Evolutionary conservation across 176 grass and related monocot species (phyloP), one percentile per base, ranked within the genome.

Genomic region (Tillandsia leiboldiana): DNA sequence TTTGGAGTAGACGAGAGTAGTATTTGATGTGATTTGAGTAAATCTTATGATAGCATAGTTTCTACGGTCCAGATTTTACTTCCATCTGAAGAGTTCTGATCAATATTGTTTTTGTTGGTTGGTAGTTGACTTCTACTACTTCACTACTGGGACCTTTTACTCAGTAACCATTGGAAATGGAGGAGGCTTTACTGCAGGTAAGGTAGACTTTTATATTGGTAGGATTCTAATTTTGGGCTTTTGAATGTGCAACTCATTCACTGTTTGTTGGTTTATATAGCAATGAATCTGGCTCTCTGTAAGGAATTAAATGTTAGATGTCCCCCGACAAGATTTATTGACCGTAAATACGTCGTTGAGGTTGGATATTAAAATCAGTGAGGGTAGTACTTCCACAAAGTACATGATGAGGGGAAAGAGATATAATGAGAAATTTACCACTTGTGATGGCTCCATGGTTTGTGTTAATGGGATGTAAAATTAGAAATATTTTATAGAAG

Each of bases 141-240:
- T 61, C 10, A 9, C 13, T 61, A 20, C 9, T 61, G 56, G 56
- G 22, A 61, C 18, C 56, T n/a, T 61, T 18, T 23, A 61, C 7
- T 15, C 13, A 20, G 22, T 61, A 61, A 9, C 56, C 15, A 18
- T 61, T 61, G 13, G 22, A 71, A 74, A 64, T 81, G 77, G 62
- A 67, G 11, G 61, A 63, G 3, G 66, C 49, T 18, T 80, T 68
- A 50, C 48, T 80, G 63, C 15, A 76, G 63, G 52, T 76, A 61
- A 61, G 63, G 67, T 49, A 77, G 28, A 56, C 47, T 11, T 29
- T 61, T 82, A 14, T 67, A 48, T 15, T 7, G 9, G 61, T 70
- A 63, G 12, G 8, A 9, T 2, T 33, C 50, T 76, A 66, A 73
- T 17, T 23, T 76, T 70, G 12, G 23, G 18, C 49, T 22, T 28